Evolutionary conservation across 352 stramenopile species (phyloP).

Genomic region (Globisporangium middletonii): DNA sequence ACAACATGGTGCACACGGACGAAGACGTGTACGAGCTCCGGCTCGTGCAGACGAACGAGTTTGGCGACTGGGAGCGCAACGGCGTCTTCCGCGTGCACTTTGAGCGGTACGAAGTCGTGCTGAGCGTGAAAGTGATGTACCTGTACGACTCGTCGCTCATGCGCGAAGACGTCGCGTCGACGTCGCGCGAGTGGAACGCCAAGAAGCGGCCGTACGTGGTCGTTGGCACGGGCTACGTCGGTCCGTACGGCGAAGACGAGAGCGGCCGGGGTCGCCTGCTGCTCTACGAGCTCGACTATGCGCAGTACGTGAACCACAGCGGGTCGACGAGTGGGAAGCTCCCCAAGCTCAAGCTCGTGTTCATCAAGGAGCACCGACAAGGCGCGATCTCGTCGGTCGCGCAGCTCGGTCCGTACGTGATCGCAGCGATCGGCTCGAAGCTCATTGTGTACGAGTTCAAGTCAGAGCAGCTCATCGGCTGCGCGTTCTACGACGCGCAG

Average conservation of each 20-base stretch:
- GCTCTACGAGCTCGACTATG: constrained; percentile 86
- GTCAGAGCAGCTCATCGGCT: constrained; percentile 80
- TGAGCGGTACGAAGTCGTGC: constrained; percentile 77
- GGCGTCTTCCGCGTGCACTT: constrained; percentile 83
- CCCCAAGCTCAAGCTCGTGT: constrained; percentile 74
- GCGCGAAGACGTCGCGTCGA: constrained; percentile 62
- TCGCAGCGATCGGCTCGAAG: constrained; percentile 83
- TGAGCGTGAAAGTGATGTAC: constrained; percentile 86
- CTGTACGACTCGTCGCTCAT: constrained; percentile 78
- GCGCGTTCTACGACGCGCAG: constrained; percentile 84
- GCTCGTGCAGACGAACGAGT: constrained; percentile 74
- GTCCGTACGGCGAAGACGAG: constrained; percentile 82
- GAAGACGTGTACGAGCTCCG: constrained; percentile 84
- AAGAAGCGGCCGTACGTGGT: constrained; percentile 81
- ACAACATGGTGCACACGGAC: constrained; percentile 61
- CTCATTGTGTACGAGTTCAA: constrained; percentile 89
- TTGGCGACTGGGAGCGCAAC: constrained; percentile 64
- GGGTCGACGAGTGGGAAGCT: constrained; percentile 70
- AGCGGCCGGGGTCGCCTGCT: constrained; percentile 76
- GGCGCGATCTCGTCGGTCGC: constrained; percentile 72
- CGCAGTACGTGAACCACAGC: constrained; percentile 79
- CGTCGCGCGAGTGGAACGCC: constrained; percentile 63
- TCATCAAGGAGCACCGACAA: constrained; percentile 84
- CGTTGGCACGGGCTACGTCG: constrained; percentile 77
- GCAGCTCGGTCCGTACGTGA: constrained; percentile 74